Evolutionary conservation across 2,329 filamentous ascomycete genomes (phyloP).

Genomic region (Sporothrix dimorphospora): DNA sequence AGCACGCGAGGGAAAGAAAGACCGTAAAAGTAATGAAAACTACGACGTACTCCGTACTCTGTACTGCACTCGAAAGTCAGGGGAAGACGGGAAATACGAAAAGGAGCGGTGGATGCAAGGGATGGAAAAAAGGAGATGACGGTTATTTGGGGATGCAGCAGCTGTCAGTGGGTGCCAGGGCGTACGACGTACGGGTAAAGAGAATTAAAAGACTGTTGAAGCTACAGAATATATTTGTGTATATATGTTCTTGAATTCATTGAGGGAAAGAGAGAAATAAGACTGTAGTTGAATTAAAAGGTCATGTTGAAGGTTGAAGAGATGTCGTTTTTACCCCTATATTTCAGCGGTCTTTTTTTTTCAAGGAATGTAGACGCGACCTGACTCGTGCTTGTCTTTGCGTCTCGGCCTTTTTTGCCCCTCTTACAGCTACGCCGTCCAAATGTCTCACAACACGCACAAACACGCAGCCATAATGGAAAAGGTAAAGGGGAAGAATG

Average conservation of each 20-base stretch:
- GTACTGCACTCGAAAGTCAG: no score
- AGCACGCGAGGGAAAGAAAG: not conserved
- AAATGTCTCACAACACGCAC: slow-evolving; percentile 10
- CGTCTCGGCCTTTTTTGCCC: not conserved
- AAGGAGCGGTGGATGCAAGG: slow-evolving; percentile 13
- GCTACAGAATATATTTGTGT: no score
- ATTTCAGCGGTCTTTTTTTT: not conserved
- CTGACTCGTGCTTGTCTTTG: not conserved
- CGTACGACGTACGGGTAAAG: no score
- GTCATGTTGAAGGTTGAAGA: no score
- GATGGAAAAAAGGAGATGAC: slow-evolving; percentile 1
- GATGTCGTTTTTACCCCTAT: not conserved
- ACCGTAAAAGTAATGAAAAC: not conserved
- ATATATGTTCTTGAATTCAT: no score
- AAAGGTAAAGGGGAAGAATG: not conserved
- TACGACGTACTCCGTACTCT: no score
- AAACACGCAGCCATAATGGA: not conserved
- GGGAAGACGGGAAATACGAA: not conserved
- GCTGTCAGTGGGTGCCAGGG: no score
- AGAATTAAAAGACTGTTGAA: no score
- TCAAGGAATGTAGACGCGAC: slow-evolving; percentile 5
- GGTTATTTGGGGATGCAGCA: not conserved
- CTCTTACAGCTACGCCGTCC: not conserved
- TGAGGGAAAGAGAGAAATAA: no score
- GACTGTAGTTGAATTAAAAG: no score